A percentile compares a stretch with the other conserved stretches of the same genome.
Evolutionary conservation across 106 monocot genomes (phyloP).

Genomic region (Acanthochlamys bracteata): DNA sequence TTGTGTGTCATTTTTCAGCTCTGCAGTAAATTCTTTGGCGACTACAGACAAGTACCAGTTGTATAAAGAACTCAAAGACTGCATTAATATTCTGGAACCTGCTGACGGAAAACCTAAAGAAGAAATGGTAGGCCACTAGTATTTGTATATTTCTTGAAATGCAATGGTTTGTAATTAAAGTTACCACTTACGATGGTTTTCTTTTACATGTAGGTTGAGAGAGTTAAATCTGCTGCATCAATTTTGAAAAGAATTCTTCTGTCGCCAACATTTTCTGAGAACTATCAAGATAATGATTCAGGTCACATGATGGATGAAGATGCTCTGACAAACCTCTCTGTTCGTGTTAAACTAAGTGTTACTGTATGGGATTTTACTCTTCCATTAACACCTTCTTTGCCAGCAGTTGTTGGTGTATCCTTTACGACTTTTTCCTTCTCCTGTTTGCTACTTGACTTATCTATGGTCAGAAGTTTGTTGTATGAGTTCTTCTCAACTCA

Average conservation of each 20-base stretch:
- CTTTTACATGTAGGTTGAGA: constrained; percentile 48
- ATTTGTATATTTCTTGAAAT: constrained; percentile 1
- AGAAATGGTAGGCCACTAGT: constrained; percentile 50
- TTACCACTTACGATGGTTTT: constrained; percentile 2
- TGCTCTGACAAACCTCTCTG: constrained; percentile 37
- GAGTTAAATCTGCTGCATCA: constrained; percentile 45
- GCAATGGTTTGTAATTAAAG: not conserved
- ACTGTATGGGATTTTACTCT: constrained; percentile 97
- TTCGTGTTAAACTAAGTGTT: constrained; percentile 60
- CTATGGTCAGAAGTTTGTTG: too few relatives aligned
- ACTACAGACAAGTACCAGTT: constrained; percentile 58
- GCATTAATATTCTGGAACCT: constrained; percentile 58
- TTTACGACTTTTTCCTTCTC: constrained; percentile 5
- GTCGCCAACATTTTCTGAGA: constrained; percentile 52
- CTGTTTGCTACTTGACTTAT: too few relatives aligned
- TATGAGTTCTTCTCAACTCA: too few relatives aligned
- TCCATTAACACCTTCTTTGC: constrained; percentile 87
- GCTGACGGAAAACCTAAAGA: constrained; percentile 51
- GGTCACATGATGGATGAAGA: constrained; percentile 95
- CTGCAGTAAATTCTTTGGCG: constrained; percentile 19
- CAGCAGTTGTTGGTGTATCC: constrained; percentile 99
- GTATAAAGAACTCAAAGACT: constrained; percentile 58
- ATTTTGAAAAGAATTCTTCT: constrained; percentile 57
- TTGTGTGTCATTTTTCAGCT: constrained; percentile 23
- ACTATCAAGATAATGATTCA: constrained; percentile 32